phyloP scores from a whole-genome alignment of 148 eudicot species.

The Pouteria glomerata region DNA sequence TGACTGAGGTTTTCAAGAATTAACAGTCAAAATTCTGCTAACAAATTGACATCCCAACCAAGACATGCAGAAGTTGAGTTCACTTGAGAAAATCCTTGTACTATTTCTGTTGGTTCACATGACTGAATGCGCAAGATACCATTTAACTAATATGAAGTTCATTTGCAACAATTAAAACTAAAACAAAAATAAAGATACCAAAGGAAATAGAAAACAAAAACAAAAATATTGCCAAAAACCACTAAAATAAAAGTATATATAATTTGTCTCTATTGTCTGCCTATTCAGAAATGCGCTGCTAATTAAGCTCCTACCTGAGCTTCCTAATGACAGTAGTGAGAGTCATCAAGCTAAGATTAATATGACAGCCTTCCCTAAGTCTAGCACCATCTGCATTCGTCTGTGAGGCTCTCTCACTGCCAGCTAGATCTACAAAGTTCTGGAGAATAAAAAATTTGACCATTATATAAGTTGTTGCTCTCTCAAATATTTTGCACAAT shows the following conservation, averaged over 20 bases:
- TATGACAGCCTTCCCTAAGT: slow-evolving; percentile 96
- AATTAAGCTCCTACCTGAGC: slow-evolving; percentile 54
- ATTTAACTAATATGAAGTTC: neutral
- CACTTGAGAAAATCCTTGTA: too few relatives aligned
- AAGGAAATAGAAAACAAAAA: neutral
- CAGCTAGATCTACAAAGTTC: slow-evolving; percentile 98
- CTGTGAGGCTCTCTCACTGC: slow-evolving; percentile 96
- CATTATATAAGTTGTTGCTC: neutral
- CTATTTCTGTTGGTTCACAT: neutral
- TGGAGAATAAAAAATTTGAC: slow-evolving; percentile 22
- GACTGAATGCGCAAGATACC: too few relatives aligned
- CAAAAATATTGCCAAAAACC: neutral
- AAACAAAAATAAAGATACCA: neutral
- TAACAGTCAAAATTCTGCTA: too few relatives aligned
- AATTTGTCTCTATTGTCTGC: neutral
- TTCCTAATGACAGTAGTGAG: slow-evolving; percentile 94
- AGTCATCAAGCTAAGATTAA: slow-evolving; percentile 92
- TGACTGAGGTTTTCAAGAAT: too few relatives aligned
- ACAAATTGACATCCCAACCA: too few relatives aligned
- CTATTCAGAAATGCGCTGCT: neutral
- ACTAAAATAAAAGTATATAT: neutral
- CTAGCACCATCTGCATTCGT: slow-evolving; percentile 90
- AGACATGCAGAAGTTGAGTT: too few relatives aligned
- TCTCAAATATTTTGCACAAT: neutral
- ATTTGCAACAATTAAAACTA: neutral